Conservation (phyloP, 2,329 filamentous ascomycete species). For the Aspergillus fumigatus region DNA sequence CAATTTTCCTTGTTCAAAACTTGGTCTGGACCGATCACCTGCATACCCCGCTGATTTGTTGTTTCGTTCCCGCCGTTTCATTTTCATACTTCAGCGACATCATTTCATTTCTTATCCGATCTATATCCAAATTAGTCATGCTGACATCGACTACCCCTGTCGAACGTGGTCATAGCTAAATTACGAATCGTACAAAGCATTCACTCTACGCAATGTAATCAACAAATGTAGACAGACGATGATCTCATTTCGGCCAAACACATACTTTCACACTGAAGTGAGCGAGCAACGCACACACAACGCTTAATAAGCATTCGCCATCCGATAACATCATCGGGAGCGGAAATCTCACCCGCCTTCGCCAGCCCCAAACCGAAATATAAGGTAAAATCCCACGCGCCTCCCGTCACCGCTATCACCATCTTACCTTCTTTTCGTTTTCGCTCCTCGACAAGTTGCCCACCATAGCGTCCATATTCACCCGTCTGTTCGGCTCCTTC, state of each 20-base stretch:
- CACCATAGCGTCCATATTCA: constrained; percentile 65
- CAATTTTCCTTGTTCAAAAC: constrained; percentile 71
- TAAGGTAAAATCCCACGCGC: background rate
- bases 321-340: background rate
- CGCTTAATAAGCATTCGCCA: background rate
- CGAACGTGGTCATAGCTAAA: background rate
- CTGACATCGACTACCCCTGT: background rate
- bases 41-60: background rate
- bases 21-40: constrained; percentile 49
- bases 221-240: background rate
- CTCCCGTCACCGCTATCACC: background rate
- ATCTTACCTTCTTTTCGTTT: background rate
- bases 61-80: background rate
- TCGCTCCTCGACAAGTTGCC: constrained; percentile 15
- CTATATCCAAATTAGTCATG: background rate
- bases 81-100: background rate
- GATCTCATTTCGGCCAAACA: too few species aligned
- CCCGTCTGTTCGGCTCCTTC: constrained; percentile 63
- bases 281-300: too few species aligned
- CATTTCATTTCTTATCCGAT: background rate
- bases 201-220: background rate
- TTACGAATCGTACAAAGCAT: background rate
- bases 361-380: background rate
- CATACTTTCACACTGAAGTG: too few species aligned
- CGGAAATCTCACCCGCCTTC: background rate